Base-by-base conservation (phyloP, 441 rosid genomes). In the Erysimum cheiri region DNA sequence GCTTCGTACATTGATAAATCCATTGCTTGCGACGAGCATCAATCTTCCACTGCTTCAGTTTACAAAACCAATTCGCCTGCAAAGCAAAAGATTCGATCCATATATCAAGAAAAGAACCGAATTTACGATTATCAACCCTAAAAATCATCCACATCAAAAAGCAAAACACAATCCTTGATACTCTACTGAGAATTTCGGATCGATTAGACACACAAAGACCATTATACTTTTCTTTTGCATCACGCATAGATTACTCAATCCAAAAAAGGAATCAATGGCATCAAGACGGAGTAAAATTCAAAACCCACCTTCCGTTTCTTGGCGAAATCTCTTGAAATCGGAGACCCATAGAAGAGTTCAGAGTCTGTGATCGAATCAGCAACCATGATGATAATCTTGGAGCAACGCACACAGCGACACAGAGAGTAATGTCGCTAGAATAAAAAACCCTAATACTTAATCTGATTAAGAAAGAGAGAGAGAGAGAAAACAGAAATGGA, bases 11-110 rank as follows among this genome's bases (percentile, higher is more conserved):
- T 81, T 83, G 93, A 64, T 83, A 86, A 46, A 90, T 92, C 91
- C 97, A 93, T 83, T 90, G 94, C 77, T 81, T 93, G 29, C 96
- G 91, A 56, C 91, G 92, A 37, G 83, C 87, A 75, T 93, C 92
- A 9, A 87, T 86, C 75, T 93, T 93, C 88, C 89, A 85, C 82
- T 87, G 97, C 78, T 86, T 93, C 85, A 90, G 75, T 77, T 88
- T 90, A 41, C 90, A 87, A 14, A 91, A 80, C 88, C 92, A 82
- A 72, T 87, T 83, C 22, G 78, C 86, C 98, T 90, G 73, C 59
- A 80, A 52, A 53, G 75, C 49, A n/a, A n/a, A 48, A 54, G 69
- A 55, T 39, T 64, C 64, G 6, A 52, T 26, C 3, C 9, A 44
- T 17, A 10, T 8, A 4, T 49, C 0, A 5, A 24, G 3, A 5